These are phyloP conservation scores for Phanerochaete carnosa DNA, from an alignment of 768 basidiomycete genomes.

Conservation along the genomic window DNA sequence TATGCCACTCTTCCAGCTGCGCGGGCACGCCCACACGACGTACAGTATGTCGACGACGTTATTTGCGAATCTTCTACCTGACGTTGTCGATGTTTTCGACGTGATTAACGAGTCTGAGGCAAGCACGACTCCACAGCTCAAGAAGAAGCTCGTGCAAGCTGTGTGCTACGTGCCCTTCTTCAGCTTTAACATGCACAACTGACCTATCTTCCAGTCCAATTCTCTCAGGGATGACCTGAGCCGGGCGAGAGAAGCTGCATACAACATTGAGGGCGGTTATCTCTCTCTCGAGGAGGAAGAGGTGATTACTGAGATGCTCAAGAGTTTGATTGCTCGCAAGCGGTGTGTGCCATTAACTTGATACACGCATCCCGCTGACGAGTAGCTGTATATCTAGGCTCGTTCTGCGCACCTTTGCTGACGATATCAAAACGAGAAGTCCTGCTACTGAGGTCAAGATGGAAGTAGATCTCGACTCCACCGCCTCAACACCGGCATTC, in stretches of 20 bases:
- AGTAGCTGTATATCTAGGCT: background rate
- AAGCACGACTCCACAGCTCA: background rate
- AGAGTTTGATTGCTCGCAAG: background rate
- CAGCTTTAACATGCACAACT: background rate
- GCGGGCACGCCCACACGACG: background rate
- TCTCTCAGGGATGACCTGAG: conserved; percentile 3
- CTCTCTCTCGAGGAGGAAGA: conserved; percentile 7
- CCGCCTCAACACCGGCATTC: conserved; percentile 8
- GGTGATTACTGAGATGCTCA: conserved; percentile 2
- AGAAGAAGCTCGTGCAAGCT: conserved; percentile 1
- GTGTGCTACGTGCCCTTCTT: background rate
- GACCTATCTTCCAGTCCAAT: conserved; percentile 14
- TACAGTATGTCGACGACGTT: background rate
- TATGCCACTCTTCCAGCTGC: too few species aligned
- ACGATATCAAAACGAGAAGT: background rate
- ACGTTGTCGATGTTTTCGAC: background rate
- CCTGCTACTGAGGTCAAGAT: background rate
- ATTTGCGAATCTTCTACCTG: background rate
- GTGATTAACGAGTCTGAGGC: background rate
- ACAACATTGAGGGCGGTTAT: conserved; percentile 3
- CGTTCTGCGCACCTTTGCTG: background rate
- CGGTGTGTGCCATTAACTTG: background rate
- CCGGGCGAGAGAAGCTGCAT: background rate
- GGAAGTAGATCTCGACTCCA: conserved; percentile 8
- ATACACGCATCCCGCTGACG: background rate